Evolutionary conservation across 768 basidiomycete species (phyloP).

Genomic region (Termitomyces sp.): DNA sequence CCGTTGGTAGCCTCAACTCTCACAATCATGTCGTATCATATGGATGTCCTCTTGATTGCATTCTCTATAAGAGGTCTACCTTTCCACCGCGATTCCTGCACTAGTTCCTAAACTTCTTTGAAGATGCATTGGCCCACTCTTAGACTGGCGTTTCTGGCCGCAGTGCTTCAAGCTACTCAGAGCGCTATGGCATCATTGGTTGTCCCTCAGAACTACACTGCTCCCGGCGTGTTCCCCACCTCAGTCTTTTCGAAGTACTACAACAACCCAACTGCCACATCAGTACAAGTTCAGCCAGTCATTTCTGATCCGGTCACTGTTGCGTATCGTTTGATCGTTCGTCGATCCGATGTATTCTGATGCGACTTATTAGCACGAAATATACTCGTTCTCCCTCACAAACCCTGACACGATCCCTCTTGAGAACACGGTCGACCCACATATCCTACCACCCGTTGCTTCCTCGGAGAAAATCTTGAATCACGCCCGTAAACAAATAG

Average conservation of each 20-base stretch:
- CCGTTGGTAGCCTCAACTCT: background rate
- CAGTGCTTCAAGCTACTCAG: conserved; percentile 10
- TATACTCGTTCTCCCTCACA: conserved; percentile 62
- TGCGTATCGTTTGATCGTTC: conserved; percentile 13
- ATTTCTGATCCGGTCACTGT: conserved; percentile 72
- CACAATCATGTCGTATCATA: background rate
- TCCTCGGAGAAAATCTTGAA: conserved; percentile 44
- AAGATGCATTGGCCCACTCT: conserved; percentile 7
- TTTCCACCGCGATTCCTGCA: background rate
- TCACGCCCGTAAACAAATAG: conserved; percentile 55
- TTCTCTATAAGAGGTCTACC: background rate
- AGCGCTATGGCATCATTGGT: conserved; percentile 20
- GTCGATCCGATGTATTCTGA: background rate
- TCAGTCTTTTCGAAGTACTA: conserved; percentile 64
- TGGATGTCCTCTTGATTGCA: background rate
- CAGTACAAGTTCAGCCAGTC: conserved; percentile 73
- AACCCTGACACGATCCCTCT: conserved; percentile 59
- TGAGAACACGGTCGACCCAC: conserved; percentile 60
- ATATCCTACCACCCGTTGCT: conserved; percentile 60
- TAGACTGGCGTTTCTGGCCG: background rate
- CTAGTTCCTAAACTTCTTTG: background rate
- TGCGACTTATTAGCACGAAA: conserved; percentile 41
- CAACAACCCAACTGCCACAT: conserved; percentile 71
- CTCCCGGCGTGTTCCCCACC: conserved; percentile 63
- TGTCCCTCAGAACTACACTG: conserved; percentile 50